Percentiles rank a stretch among this genome's conserved stretches.
These are phyloP conservation scores for Orbilia oligospora DNA, from an alignment of 2,329 filamentous ascomycete genomes.

Conservation along the genomic window DNA sequence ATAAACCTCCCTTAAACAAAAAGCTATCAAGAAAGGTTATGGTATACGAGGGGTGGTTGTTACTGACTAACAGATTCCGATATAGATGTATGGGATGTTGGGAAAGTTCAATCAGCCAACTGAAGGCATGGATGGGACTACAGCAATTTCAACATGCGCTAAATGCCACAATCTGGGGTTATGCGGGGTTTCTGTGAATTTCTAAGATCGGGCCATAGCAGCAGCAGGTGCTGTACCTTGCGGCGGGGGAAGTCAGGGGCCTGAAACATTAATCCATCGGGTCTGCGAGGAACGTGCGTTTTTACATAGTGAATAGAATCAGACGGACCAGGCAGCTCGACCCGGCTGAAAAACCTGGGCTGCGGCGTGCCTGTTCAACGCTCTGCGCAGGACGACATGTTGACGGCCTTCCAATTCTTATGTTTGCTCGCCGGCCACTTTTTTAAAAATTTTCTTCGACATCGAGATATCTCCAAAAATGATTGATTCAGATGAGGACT, in stretches of 20 bases:
- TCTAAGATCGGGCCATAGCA: not conserved
- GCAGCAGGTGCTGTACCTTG: not conserved
- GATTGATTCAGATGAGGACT: too few species aligned
- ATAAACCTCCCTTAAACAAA: too few species aligned
- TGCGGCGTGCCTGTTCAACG: slow-evolving; percentile 66
- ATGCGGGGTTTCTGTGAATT: not conserved
- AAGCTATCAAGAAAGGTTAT: too few species aligned
- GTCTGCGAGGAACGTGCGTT: not conserved
- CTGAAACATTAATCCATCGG: not conserved
- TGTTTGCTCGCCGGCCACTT: too few species aligned
- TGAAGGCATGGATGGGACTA: not conserved
- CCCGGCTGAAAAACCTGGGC: not conserved
- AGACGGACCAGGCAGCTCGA: slow-evolving; percentile 70
- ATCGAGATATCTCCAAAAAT: too few species aligned
- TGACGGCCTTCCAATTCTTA: too few species aligned
- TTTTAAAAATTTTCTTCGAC: too few species aligned
- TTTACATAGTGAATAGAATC: not conserved
- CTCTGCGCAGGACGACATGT: too few species aligned
- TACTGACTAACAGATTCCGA: too few species aligned
- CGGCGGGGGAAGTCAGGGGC: not conserved
- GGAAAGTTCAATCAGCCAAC: too few species aligned
- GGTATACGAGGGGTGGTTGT: too few species aligned
- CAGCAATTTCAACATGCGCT: not conserved
- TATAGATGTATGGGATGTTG: too few species aligned
- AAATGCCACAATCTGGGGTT: not conserved